Evolutionary conservation across 768 basidiomycete genomes (phyloP), one percentile per base, ranked within the genome.

Genomic region (Asterophora lycoperdoides): DNA sequence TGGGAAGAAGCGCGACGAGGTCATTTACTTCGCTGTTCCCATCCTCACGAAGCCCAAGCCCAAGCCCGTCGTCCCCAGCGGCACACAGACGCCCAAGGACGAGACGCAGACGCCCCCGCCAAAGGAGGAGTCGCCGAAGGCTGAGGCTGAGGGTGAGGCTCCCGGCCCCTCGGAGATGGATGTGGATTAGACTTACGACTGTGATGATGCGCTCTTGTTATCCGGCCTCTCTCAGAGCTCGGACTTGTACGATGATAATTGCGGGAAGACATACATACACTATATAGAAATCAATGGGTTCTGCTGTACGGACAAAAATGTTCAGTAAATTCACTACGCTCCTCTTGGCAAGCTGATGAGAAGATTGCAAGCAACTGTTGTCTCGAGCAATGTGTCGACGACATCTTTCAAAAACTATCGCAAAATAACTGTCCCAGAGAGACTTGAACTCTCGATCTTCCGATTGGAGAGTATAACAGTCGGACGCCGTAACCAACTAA

Each of bases 31-130:
- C 59, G 86, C 88, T 41, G 81, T 84, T 20, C 91, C 92, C 26
- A 95, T 97, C 69, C 73, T 99, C 66, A 89, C 87, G 55, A 86
- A 78, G 77, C 89, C 88, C 42, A 96, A 93, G 81, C 96, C 94
- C 48, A 92, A 88, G 78, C 81, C 86, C 52, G 81, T 86, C 60
- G 71, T 73, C 26, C 78, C 79, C 42, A 60, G 70, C 30, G 83
- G 82, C 41, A 79, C 84, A 37, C 80, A 86, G 71, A 85, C 84
- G n/a, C 86, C 86, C 17, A 81, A 84, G 74, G 77, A 70, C 56
- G 79, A 80, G 44, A 70, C 76, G 47, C 73, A 82, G 64, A 80
- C 79, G 6, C 78, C 81, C 0, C 71, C 78, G 47, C 73, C 76
- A 15, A 66, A 70, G 37, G 66, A 71, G n/a, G 67, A 66, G 52